A percentile compares a stretch with the other conserved stretches of the same genome.
Evolutionary conservation across 306 rosid genomes (phyloP).

Genomic region (Aeschynomene evenia): DNA sequence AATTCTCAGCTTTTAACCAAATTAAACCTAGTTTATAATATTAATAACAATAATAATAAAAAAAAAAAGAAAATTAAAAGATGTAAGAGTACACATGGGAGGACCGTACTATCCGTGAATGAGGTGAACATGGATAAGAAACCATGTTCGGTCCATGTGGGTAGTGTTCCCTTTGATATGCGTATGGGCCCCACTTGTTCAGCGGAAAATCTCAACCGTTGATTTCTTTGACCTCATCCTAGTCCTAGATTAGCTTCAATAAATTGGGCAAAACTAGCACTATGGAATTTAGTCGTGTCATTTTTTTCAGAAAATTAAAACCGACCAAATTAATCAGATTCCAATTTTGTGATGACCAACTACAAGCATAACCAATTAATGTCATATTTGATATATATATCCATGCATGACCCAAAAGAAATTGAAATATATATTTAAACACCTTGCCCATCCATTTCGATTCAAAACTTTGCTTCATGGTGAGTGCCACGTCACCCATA

Average conservation of each 20-base stretch:
- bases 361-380: background rate
- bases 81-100: conserved; percentile 44
- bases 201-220: background rate
- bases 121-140: conserved; percentile 43
- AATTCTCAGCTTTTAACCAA: too few relatives aligned
- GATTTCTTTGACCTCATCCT: conserved; percentile 3
- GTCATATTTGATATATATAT: too few relatives aligned
- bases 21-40: too few relatives aligned
- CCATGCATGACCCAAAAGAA: conserved; percentile 17
- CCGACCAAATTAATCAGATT: conserved; percentile 6
- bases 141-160: conserved; percentile 74
- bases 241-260: conserved; percentile 14
- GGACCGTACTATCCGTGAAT: conserved; percentile 59
- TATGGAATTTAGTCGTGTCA: background rate
- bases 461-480: background rate
- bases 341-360: conserved; percentile 15
- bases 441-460: background rate
- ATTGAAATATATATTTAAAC: background rate
- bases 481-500: background rate
- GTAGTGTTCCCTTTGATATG: conserved; percentile 42
- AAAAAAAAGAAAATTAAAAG: background rate
- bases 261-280: conserved; percentile 22
- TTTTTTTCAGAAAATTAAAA: background rate
- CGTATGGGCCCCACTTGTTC: conserved; percentile 32
- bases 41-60: background rate